Evolutionary conservation across 2,329 filamentous ascomycete genomes (phyloP).

Genomic region (Claviceps paspali): DNA sequence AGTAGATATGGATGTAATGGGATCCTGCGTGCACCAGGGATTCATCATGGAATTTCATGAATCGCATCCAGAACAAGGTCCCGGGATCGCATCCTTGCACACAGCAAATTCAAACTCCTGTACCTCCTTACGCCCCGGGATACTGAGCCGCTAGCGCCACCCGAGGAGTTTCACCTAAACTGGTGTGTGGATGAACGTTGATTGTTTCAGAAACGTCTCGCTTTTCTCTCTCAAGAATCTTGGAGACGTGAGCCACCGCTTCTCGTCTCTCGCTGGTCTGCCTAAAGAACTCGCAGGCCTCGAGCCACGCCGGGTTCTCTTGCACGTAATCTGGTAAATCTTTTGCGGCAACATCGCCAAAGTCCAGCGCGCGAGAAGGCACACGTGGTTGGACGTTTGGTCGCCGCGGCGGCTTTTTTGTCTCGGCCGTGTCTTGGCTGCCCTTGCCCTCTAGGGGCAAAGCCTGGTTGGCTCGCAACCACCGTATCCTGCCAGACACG

Average conservation of each 20-base stretch:
- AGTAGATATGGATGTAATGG: no score
- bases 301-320: slow-evolving; percentile 29
- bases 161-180: not conserved
- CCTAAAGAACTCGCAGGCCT: slow-evolving; percentile 23
- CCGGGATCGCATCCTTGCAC: not conserved
- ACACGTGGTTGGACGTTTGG: slow-evolving; percentile 16
- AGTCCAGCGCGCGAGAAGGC: slow-evolving; percentile 17
- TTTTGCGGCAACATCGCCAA: slow-evolving; percentile 21
- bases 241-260: slow-evolving; percentile 6
- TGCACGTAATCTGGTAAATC: slow-evolving; percentile 29
- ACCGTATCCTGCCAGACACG: slow-evolving; percentile 22
- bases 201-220: slow-evolving; percentile 10
- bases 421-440: slow-evolving; percentile 6
- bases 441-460: not conserved
- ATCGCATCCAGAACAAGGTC: no score
- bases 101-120: not conserved
- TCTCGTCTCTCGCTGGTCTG: slow-evolving; percentile 7
- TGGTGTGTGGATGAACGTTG: not conserved
- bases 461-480: slow-evolving; percentile 12
- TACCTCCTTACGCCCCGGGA: not conserved
- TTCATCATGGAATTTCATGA: no score
- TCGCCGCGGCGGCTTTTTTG: not conserved
- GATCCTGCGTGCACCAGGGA: no score
- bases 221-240: slow-evolving; percentile 11
- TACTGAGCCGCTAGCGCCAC: no score